Evolutionary conservation across 2,329 filamentous ascomycete species (phyloP).

Genomic region (Huntiella decipiens): DNA sequence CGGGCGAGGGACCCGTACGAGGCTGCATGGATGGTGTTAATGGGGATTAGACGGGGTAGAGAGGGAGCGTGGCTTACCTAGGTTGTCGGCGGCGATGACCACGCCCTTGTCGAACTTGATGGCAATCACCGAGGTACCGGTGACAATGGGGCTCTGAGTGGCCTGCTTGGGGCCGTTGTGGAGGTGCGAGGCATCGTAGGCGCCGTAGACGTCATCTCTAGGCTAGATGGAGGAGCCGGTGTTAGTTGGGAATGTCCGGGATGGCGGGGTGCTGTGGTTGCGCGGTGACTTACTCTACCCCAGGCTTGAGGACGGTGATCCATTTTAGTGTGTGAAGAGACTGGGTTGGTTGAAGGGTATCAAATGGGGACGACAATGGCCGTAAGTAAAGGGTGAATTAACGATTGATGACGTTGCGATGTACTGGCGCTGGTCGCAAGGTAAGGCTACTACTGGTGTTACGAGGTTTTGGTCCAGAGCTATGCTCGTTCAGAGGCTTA

Average conservation of each 20-base stretch:
- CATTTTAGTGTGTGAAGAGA: conserved; percentile 25
- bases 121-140: conserved; percentile 84
- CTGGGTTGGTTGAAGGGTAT: conserved; percentile 1
- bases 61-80: conserved; percentile 39
- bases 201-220: conserved; percentile 89
- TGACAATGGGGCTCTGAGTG: conserved; percentile 85
- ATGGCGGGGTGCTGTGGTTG: not conserved
- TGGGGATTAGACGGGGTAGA: conserved; percentile 1
- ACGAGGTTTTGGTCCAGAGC: not conserved
- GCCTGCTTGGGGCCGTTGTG: conserved; percentile 58
- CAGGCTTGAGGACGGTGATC: conserved; percentile 56
- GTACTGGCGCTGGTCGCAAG: not conserved
- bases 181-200: conserved; percentile 78
- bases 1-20: conserved; percentile 94
- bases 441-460: conserved; percentile 3
- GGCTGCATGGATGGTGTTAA: conserved; percentile 31
- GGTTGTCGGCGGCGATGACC: conserved; percentile 89
- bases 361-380: not conserved
- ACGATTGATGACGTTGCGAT: not conserved
- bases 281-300: conserved; percentile 41
- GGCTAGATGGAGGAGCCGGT: conserved; percentile 36
- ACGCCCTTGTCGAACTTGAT: conserved; percentile 95
- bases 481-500: not conserved
- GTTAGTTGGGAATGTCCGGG: conserved; percentile 11
- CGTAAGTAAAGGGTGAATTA: not conserved